Evolutionary conservation across 208 protist species (phyloP).

Genomic region (Borovskyia barvae): DNA sequence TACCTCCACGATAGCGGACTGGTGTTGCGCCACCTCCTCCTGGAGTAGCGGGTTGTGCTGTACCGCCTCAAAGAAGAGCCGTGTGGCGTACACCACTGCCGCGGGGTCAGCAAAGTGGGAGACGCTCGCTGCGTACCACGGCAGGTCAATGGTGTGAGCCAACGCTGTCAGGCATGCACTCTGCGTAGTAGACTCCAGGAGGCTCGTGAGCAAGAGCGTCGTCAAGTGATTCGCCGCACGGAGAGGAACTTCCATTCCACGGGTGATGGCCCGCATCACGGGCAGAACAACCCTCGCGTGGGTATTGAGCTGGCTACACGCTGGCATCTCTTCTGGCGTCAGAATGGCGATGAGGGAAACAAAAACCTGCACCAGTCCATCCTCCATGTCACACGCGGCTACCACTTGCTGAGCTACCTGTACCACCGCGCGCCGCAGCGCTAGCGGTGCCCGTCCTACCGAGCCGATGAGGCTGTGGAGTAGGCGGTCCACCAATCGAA

Average conservation of each 20-base stretch:
- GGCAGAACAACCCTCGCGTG: slow-evolving; percentile 40
- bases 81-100: slow-evolving; percentile 70
- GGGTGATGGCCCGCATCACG: slow-evolving; percentile 24
- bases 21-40: slow-evolving; percentile 49
- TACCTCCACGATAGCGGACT: slow-evolving; percentile 55
- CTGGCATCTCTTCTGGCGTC: slow-evolving; percentile 37
- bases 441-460: slow-evolving; percentile 29
- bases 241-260: slow-evolving; percentile 26
- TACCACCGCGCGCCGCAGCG: slow-evolving; percentile 40
- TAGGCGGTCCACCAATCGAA: slow-evolving; percentile 69
- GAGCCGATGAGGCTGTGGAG: slow-evolving; percentile 58
- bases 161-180: slow-evolving; percentile 44
- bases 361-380: slow-evolving; percentile 53
- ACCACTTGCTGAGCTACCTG: slow-evolving; percentile 67
- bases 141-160: slow-evolving; percentile 44
- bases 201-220: slow-evolving; percentile 43
- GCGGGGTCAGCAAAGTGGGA: slow-evolving; percentile 67
- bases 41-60: slow-evolving; percentile 42
- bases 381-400: slow-evolving; percentile 67
- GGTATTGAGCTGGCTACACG: slow-evolving; percentile 21
- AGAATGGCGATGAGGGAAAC: slow-evolving; percentile 54
- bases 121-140: slow-evolving; percentile 64
- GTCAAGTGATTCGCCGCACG: slow-evolving; percentile 47
- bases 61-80: slow-evolving; percentile 71
- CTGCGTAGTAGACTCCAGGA: slow-evolving; percentile 54